Conservation (phyloP, 83 land plant species). For the Picea engelmannii region DNA sequence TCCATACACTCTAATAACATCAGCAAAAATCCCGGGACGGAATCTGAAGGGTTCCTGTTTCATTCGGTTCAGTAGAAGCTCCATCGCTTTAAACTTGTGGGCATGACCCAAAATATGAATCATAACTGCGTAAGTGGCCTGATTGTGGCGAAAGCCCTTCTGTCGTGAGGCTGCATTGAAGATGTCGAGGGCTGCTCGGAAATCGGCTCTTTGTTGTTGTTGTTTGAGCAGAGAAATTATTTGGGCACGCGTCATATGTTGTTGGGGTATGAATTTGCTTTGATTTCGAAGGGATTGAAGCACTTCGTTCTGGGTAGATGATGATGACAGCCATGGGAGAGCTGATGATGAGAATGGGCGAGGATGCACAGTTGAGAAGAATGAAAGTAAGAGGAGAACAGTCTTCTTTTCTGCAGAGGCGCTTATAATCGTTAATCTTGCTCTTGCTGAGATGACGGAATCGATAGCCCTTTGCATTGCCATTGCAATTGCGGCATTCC, state of each 20-base stretch:
- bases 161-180: conserved; percentile 20
- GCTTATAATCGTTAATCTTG: too few species aligned
- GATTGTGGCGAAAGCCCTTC: conserved; percentile 13
- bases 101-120: conserved; percentile 15
- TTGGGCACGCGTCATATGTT: neutral
- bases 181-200: conserved; percentile 7
- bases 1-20: conserved; percentile 15
- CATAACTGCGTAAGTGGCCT: conserved; percentile 7
- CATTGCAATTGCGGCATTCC: too few species aligned
- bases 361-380: too few species aligned
- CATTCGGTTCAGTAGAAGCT: conserved; percentile 9
- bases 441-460: too few species aligned
- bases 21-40: neutral
- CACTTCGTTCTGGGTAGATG: too few species aligned
- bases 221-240: neutral
- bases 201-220: neutral
- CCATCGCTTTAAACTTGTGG: conserved; percentile 7
- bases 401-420: too few species aligned
- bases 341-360: too few species aligned
- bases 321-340: too few species aligned
- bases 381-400: too few species aligned
- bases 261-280: too few species aligned
- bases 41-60: neutral
- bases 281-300: too few species aligned
- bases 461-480: too few species aligned